phyloP scores from a whole-genome alignment of 2,329 filamentous ascomycete genomes.

The Botryosphaeria dothidea region DNA sequence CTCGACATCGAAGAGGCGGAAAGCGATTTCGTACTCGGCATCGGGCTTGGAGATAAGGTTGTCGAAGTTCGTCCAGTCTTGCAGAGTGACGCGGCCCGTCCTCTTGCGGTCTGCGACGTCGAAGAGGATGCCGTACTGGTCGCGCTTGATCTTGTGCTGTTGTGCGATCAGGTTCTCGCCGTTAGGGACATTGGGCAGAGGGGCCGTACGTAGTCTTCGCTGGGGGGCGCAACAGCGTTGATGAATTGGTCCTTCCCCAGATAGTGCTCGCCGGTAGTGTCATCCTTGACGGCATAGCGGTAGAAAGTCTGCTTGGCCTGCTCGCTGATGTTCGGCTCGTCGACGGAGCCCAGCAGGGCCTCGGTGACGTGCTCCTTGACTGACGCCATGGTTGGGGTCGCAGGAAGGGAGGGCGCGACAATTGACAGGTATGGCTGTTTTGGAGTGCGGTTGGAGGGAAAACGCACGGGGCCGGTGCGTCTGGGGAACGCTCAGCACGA shows the following conservation, averaged over 20 bases:
- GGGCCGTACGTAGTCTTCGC: slow-evolving; percentile 83
- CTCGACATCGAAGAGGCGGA: slow-evolving; percentile 90
- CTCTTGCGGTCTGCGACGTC: slow-evolving; percentile 79
- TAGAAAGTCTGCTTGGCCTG: slow-evolving; percentile 77
- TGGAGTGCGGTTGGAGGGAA: slow-evolving; percentile 14
- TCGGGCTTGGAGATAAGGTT: slow-evolving; percentile 92
- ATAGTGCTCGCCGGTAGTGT: slow-evolving; percentile 72
- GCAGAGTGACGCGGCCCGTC: slow-evolving; percentile 71
- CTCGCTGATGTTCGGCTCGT: slow-evolving; percentile 65
- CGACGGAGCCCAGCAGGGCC: slow-evolving; percentile 64
- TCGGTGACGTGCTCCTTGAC: slow-evolving; percentile 69
- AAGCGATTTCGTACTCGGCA: slow-evolving; percentile 98
- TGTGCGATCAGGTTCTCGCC: slow-evolving; percentile 64
- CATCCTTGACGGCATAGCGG: slow-evolving; percentile 73
- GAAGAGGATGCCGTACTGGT: slow-evolving; percentile 95
- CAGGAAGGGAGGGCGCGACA: slow-evolving; percentile 4
- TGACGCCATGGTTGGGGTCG: slow-evolving; percentile 22
- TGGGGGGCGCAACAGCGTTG: slow-evolving; percentile 79
- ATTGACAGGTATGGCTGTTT: background rate
- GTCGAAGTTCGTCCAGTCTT: slow-evolving; percentile 92
- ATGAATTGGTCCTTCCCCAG: slow-evolving; percentile 89
- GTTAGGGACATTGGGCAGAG: slow-evolving; percentile 24
- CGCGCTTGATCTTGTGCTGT: slow-evolving; percentile 95
- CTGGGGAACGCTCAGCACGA: slow-evolving; percentile 4
- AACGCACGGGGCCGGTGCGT: slow-evolving; percentile 8